Conservation (phyloP, 2,329 filamentous ascomycete species). For the Neoascochyta sp. region DNA sequence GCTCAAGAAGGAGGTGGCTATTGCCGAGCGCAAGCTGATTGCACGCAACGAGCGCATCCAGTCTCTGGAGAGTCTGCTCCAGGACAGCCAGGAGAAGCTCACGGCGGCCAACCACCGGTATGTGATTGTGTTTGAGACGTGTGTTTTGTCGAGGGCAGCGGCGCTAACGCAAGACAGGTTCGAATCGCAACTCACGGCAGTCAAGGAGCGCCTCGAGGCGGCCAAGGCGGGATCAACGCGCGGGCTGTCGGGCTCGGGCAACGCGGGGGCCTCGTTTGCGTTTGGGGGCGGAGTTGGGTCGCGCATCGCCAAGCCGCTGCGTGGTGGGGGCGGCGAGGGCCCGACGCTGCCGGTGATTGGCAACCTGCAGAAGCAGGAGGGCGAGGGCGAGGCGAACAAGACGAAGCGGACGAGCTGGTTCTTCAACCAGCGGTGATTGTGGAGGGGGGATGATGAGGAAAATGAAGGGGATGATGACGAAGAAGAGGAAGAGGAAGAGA, state of each 20-base stretch:
- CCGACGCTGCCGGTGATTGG: constrained; percentile 44
- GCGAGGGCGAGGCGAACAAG: constrained; percentile 47
- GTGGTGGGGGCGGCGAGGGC: constrained; percentile 49
- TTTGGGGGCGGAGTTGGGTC: constrained; percentile 54
- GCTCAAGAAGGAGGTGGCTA: constrained; percentile 98
- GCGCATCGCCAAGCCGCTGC: constrained; percentile 62
- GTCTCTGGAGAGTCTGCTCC: constrained; percentile 83
- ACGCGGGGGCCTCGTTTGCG: constrained; percentile 60
- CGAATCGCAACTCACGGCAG: constrained; percentile 91
- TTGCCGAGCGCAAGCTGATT: constrained; percentile 94
- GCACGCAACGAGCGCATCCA: constrained; percentile 96
- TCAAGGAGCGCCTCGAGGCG: constrained; percentile 95
- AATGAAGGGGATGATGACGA: too few relatives aligned
- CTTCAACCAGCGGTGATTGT: constrained; percentile 58
- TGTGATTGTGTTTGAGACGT: too few relatives aligned
- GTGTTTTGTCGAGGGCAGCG: too few relatives aligned
- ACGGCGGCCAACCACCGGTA: constrained; percentile 97
- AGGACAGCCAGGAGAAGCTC: constrained; percentile 98
- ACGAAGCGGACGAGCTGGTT: constrained; percentile 72
- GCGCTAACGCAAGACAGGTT: constrained; percentile 60
- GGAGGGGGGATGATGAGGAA: too few relatives aligned
- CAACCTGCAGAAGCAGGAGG: constrained; percentile 51
- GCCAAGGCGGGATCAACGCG: constrained; percentile 89
- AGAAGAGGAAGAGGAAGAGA: too few relatives aligned
- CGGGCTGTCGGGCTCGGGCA: constrained; percentile 66